Base-by-base conservation (phyloP, 805 yeast genomes). In the Saturnispora mendoncae region DNA sequence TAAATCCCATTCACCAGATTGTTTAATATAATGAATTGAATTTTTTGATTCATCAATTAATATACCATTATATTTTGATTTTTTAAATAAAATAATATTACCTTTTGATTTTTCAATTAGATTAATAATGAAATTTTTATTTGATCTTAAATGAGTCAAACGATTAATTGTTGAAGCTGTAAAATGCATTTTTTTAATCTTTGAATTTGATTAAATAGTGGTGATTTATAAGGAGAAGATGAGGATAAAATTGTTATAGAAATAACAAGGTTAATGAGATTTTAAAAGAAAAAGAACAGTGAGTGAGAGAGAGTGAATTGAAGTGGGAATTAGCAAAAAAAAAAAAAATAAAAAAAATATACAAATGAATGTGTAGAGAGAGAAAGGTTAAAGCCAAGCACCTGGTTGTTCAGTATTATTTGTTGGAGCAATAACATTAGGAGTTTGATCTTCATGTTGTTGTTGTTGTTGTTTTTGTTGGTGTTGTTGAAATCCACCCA, bases 91-190 rank as follows among this genome's bases (percentile, higher is more conserved):
- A 2, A 81, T 54, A 43, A 80, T 72, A 39, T 73, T 59, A 1
- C 84, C 61, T 4, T 33, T 20, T 2, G 38, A 36, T 18, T 32
- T 25, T 3, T 19, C 28, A 4, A 55, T 36, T 2, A 51, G 33
- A 6, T 42, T 17, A 4, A 29, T 47, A 21, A 81, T 67, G 50
- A 78, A 80, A 19, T 64, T 69, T 17, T 59, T 34, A 52, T 80
- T 74, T 21, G 74, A 73, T 33, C 90, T 61, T 38, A 80, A 61
- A 50, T 79, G 81, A 15, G 81, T 71, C 2, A 81, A 73, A 43
- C 90, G 60, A 56, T 81, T 80, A 42, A 82, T 62, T 4, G 72
- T 74, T 45, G 61, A 55, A 9, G 36, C 29, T 6, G 42, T 39
- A 15, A 39, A 39, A 13, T 25, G 27, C 33, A 39, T 32, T 3